Percentiles rank a stretch among this genome's conserved stretches.
Evolutionary conservation across 768 basidiomycete genomes (phyloP).

Genomic region (Glaciozyma martinii): DNA sequence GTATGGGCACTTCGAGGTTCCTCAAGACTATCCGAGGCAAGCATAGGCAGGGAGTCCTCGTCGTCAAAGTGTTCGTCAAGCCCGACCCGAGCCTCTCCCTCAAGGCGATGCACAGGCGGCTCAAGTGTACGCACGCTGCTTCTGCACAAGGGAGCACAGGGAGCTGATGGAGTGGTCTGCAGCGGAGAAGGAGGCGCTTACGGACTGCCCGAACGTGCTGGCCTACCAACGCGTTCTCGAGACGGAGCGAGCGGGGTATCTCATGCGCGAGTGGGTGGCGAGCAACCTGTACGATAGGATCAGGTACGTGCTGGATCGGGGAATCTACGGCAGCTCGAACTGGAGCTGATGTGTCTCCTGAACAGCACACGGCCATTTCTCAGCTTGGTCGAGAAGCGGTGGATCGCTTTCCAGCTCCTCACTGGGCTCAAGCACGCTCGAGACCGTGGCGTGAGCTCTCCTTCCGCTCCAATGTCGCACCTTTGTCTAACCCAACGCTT

Average conservation of each 20-base stretch:
- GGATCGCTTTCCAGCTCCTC: conserved; percentile 91
- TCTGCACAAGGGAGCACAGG: conserved; percentile 1
- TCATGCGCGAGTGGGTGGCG: conserved; percentile 87
- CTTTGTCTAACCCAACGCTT: background rate
- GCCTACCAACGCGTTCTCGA: conserved; percentile 82
- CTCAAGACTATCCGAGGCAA: conserved; percentile 80
- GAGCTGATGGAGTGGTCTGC: background rate
- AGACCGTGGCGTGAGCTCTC: conserved; percentile 49
- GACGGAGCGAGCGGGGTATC: conserved; percentile 91
- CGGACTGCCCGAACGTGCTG: conserved; percentile 79
- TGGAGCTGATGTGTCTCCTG: background rate
- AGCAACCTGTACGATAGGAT: conserved; percentile 95
- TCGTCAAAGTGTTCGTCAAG: conserved; percentile 93
- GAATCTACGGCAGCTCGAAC: too few species aligned
- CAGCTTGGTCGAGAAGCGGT: conserved; percentile 84
- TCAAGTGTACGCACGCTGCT: conserved; percentile 52
- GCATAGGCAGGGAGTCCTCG: conserved; percentile 66
- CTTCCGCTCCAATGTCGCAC: background rate
- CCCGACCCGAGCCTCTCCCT: conserved; percentile 77
- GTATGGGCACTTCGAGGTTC: conserved; percentile 62
- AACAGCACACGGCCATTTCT: conserved; percentile 92
- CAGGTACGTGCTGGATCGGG: conserved; percentile 52
- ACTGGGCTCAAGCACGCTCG: conserved; percentile 74
- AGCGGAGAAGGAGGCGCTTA: conserved; percentile 79
- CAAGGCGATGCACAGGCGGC: conserved; percentile 58